These are phyloP conservation scores for Pseudocercospora musae DNA, from an alignment of 2,329 filamentous ascomycete genomes.

Conservation along the genomic window DNA sequence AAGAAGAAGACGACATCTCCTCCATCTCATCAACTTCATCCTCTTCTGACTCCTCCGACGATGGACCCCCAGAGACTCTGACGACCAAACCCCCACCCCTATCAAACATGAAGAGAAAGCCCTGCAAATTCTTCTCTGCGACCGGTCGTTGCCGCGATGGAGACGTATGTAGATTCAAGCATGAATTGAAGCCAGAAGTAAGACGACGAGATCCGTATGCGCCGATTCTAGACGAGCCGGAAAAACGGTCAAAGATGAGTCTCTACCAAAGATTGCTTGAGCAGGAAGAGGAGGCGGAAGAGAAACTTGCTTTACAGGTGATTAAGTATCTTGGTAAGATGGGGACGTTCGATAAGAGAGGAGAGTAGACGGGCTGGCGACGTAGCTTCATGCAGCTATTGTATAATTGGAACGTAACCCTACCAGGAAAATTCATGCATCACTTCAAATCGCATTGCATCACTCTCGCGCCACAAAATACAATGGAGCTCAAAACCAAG, in stretches of 20 bases:
- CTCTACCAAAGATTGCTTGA: conserved; percentile 39
- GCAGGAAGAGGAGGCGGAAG: conserved; percentile 44
- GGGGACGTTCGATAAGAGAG: conserved; percentile 37
- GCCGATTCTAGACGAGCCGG: conserved; percentile 18
- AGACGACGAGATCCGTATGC: conserved; percentile 17
- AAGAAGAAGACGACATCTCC: neutral
- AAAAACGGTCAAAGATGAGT: conserved; percentile 10
- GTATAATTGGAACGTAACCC: no score
- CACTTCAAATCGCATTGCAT: no score
- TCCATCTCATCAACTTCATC: conserved; percentile 9
- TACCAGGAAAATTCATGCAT: no score
- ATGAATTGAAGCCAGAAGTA: conserved; percentile 25
- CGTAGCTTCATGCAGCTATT: no score
- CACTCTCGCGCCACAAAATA: no score
- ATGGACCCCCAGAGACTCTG: conserved; percentile 38
- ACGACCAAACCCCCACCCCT: conserved; percentile 35
- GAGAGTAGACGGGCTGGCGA: neutral
- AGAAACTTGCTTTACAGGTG: conserved; percentile 42
- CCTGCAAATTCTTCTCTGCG: conserved; percentile 33
- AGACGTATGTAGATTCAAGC: conserved; percentile 33
- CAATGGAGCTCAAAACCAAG: no score
- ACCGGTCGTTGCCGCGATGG: conserved; percentile 36
- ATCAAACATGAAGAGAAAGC: conserved; percentile 1
- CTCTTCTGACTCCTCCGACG: conserved; percentile 30
- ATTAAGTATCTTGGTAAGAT: conserved; percentile 47